Conservation (phyloP, 1,284 basidiomycete species). For the Pseudozyma sp. region DNA sequence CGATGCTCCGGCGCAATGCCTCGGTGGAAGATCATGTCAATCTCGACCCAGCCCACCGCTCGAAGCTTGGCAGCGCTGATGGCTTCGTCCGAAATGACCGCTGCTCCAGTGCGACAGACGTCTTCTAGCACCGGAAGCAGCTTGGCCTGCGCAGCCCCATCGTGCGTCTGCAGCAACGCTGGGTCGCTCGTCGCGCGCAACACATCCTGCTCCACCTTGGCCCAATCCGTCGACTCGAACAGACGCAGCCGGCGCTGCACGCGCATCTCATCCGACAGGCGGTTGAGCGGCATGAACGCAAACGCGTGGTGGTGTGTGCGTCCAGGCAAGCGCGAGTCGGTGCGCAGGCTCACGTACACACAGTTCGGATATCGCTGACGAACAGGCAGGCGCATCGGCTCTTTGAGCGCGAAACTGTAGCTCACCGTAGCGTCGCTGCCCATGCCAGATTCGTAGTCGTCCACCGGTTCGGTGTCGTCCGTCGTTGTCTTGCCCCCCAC, state of each 20-base stretch:
- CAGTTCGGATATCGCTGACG: conserved; percentile 48
- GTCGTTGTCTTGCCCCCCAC: conserved; percentile 54
- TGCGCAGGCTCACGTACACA: conserved; percentile 52
- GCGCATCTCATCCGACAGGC: conserved; percentile 49
- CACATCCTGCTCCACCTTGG: conserved; percentile 56
- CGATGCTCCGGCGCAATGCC: conserved; percentile 57
- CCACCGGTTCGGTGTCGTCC: conserved; percentile 29
- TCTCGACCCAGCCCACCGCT: conserved; percentile 55
- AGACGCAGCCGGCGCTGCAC: conserved; percentile 39
- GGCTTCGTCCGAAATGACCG: conserved; percentile 28
- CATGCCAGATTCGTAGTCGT: conserved; percentile 38
- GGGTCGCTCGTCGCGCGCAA: conserved; percentile 41
- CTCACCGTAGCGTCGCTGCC: conserved; percentile 42
- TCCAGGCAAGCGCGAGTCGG: conserved; percentile 56
- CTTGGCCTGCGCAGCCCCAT: conserved; percentile 13
- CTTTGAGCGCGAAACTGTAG: conserved; percentile 47
- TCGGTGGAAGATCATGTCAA: conserved; percentile 54
- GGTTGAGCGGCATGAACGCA: conserved; percentile 52
- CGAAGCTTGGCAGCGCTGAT: conserved; percentile 26
- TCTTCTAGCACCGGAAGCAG: conserved; percentile 52
- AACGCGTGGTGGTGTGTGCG: conserved; percentile 48
- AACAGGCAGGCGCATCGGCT: conserved; percentile 43
- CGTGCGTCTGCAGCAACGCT: conserved; percentile 26
- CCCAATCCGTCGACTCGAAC: conserved; percentile 50
- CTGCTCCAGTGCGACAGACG: conserved; percentile 32